Base-by-base conservation (phyloP, 2,329 filamentous ascomycete species). In the Botrytis medusae region DNA sequence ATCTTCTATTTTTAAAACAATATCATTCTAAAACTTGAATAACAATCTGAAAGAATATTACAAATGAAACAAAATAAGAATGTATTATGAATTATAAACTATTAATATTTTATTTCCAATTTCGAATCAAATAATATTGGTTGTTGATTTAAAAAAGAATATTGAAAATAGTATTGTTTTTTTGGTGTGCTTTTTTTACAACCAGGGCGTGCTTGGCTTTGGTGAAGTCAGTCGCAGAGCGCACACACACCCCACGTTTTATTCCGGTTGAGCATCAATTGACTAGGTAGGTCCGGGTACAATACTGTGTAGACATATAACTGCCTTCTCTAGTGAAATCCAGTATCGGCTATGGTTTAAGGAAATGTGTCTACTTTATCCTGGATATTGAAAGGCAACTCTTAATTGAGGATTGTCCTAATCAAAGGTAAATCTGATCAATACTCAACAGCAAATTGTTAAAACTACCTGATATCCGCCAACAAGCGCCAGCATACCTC, bases 331-430 rank as follows among this genome's bases (percentile, higher is more conserved):
- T 22, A 44, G 37, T 44, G 61, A 44, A 34, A 46, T 46, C 29
- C 20, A 40, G 12, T 0, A 67, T 37, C 46, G 32, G 32, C 20
- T 67, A 9, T 40, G 25, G 1, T 69, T 61, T 29, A 70, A 57
- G 20, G 44, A 51, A 54, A 71, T 71, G 46, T 65, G 69, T 34
- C 60, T 54, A 44, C 20, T 62, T 62, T 25, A 44, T 42, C 32
- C 37, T 46, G 16, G 18, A 32, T 10, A 34, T 18, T 20, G 51
- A 69, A 46, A 20, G 67, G 29, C 67, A 59, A 61, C 67, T 61
- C 51, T 70, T 37, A 34, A 46, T 70, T 61, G 54, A 70, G 37
- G 42, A 32, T 29, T 70, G 40, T 46, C 40, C 68, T 51, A 37
- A 46, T 34, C 46, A 48, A 3, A 20, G 25, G 32, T 44, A 44